Evolutionary conservation across 345 rosid species (phyloP).

Genomic region (Nasturtium officinale): DNA sequence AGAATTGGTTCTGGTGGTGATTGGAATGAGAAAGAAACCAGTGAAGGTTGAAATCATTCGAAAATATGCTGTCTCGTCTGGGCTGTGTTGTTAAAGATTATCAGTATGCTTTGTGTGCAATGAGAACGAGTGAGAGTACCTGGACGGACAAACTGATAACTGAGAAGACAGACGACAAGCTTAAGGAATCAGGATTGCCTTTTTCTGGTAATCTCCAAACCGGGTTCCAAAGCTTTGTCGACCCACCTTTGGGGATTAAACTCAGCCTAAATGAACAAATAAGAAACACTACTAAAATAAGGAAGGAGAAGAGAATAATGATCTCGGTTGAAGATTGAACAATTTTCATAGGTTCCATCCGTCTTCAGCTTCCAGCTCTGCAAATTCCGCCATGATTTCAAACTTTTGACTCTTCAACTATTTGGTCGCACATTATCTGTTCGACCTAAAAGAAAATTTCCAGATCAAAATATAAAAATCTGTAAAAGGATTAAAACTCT

Average conservation of each 20-base stretch:
- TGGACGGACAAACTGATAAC: slow-evolving; percentile 93
- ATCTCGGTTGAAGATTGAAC: slow-evolving; percentile 44
- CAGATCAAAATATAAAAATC: no score
- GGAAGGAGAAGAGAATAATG: slow-evolving; percentile 67
- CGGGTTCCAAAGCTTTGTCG: slow-evolving; percentile 82
- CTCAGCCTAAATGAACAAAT: slow-evolving; percentile 54
- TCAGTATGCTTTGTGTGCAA: not conserved
- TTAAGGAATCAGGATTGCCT: slow-evolving; percentile 79
- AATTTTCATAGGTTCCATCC: slow-evolving; percentile 89
- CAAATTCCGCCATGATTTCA: slow-evolving; percentile 59
- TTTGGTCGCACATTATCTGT: no score
- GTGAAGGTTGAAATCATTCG: slow-evolving; percentile 95
- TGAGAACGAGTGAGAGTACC: slow-evolving; percentile 53
- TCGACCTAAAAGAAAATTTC: no score
- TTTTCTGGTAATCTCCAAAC: slow-evolving; percentile 90
- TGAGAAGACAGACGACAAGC: slow-evolving; percentile 75
- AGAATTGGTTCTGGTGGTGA: slow-evolving; percentile 83
- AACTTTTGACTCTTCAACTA: not conserved
- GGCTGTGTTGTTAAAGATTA: slow-evolving; percentile 81
- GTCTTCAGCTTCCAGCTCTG: slow-evolving; percentile 72
- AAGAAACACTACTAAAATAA: no score
- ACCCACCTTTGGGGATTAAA: slow-evolving; percentile 96
- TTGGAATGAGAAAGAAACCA: slow-evolving; percentile 90
- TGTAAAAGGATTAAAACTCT: no score
- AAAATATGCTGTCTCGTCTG: slow-evolving; percentile 95